phyloP scores from a whole-genome alignment of 257 asterid species.

The Petrea volubilis region DNA sequence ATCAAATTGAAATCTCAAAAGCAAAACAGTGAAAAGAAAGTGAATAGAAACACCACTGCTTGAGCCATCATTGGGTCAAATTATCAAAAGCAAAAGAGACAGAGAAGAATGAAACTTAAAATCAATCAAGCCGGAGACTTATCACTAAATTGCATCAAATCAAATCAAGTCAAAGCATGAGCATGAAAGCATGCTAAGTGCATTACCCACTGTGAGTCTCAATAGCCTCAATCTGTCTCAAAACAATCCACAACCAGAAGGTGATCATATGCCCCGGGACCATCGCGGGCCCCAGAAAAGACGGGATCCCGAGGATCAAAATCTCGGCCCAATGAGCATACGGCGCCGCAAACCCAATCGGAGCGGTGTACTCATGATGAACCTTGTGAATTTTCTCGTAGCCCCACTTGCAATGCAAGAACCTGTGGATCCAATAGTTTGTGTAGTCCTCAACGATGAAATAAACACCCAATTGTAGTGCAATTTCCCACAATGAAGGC shows the following conservation, averaged over 20 bases:
- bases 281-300: constrained; percentile 89
- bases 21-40: constrained; percentile 49
- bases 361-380: constrained; percentile 96
- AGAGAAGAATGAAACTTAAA: constrained; percentile 32
- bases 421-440: constrained; percentile 95
- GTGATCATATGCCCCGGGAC: constrained; percentile 95
- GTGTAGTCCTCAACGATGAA: constrained; percentile 87
- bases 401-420: constrained; percentile 93
- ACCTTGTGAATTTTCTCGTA: constrained; percentile 96
- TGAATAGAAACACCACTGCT: constrained; percentile 33
- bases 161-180: constrained; percentile 43
- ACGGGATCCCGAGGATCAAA: constrained; percentile 96
- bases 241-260: constrained; percentile 93
- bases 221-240: constrained; percentile 97
- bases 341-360: constrained; percentile 93
- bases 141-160: constrained; percentile 34
- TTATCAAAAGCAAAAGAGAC: constrained; percentile 39
- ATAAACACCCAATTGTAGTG: constrained; percentile 68
- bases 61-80: constrained; percentile 71
- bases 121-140: constrained; percentile 36
- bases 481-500: constrained; percentile 82
- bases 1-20: constrained; percentile 43
- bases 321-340: constrained; percentile 97
- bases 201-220: constrained; percentile 99
- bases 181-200: constrained; percentile 58